These are phyloP conservation scores for Rubia peregrina DNA, from an alignment of 305 asterid species.

Conservation along the genomic window DNA sequence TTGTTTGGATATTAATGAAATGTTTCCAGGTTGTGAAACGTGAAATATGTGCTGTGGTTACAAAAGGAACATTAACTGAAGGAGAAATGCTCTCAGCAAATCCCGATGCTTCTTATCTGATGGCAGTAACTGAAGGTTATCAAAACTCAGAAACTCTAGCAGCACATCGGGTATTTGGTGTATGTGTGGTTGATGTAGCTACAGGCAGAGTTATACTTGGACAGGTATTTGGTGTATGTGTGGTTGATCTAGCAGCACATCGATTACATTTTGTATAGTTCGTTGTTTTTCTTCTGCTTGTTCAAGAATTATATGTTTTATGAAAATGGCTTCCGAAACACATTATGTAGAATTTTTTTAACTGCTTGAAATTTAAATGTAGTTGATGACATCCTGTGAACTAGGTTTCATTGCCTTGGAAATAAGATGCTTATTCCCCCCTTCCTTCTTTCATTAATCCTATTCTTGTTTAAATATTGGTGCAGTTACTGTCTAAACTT, in stretches of 20 bases:
- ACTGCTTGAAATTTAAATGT: not conserved
- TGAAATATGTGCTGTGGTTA: slow-evolving; percentile 87
- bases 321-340: not conserved
- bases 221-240: slow-evolving; percentile 66
- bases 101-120: slow-evolving; percentile 82
- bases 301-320: not conserved
- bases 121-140: slow-evolving; percentile 76
- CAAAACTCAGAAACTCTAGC: slow-evolving; percentile 40
- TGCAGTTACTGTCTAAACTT: not conserved
- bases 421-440: not conserved
- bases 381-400: slow-evolving; percentile 1
- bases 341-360: not conserved
- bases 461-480: not conserved
- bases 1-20: slow-evolving; percentile 15
- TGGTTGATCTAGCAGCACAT: too few relatives aligned
- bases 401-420: not conserved
- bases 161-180: slow-evolving; percentile 53
- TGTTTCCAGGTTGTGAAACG: slow-evolving; percentile 84
- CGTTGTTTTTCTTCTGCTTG: not conserved
- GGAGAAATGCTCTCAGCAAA: slow-evolving; percentile 74
- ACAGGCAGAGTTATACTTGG: slow-evolving; percentile 84
- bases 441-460: too few relatives aligned
- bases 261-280: slow-evolving; percentile 6
- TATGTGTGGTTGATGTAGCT: slow-evolving; percentile 78
- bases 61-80: slow-evolving; percentile 94